Evolutionary conservation across 805 yeast genomes (phyloP).

Genomic region (Wickerhamiella vanderwaltii): DNA sequence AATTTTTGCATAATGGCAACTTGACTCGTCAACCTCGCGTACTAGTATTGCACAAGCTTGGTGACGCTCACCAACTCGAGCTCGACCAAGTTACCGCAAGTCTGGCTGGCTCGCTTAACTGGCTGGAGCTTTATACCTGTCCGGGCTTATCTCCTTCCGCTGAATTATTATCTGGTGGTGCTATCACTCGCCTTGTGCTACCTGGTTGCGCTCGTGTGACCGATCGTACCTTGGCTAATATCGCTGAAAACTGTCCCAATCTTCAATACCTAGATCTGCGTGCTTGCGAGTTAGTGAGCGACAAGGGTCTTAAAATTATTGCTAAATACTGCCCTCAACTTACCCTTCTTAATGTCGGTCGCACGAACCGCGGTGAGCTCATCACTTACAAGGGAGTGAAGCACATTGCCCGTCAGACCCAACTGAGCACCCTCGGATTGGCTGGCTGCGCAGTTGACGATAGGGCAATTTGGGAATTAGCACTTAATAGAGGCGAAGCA

Average conservation of each 20-base stretch:
- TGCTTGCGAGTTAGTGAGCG: slow-evolving; percentile 71
- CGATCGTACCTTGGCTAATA: slow-evolving; percentile 43
- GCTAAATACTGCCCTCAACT: slow-evolving; percentile 49
- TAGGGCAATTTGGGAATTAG: slow-evolving; percentile 68
- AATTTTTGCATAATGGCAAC: slow-evolving; percentile 27
- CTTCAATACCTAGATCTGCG: slow-evolving; percentile 61
- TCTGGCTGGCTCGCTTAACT: slow-evolving; percentile 40
- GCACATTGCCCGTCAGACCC: slow-evolving; percentile 44
- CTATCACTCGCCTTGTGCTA: slow-evolving; percentile 38
- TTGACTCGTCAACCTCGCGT: slow-evolving; percentile 26
- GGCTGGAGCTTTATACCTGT: slow-evolving; percentile 77
- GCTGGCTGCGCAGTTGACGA: slow-evolving; percentile 83
- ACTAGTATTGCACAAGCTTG: slow-evolving; percentile 56
- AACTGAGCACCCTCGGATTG: slow-evolving; percentile 60
- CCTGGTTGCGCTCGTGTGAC: slow-evolving; percentile 59
- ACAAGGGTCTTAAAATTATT: slow-evolving; percentile 58
- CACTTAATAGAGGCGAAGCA: slow-evolving; percentile 37
- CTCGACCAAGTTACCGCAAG: slow-evolving; percentile 37
- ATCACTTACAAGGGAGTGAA: slow-evolving; percentile 61
- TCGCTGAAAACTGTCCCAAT: slow-evolving; percentile 45
- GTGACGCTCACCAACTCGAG: slow-evolving; percentile 40
- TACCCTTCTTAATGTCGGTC: slow-evolving; percentile 59
- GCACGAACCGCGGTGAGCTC: slow-evolving; percentile 53
- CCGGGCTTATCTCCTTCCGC: slow-evolving; percentile 52
- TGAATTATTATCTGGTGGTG: slow-evolving; percentile 33